Evolutionary conservation across 176 grass and related monocot species (phyloP).

Genomic region (Eleusine indica): DNA sequence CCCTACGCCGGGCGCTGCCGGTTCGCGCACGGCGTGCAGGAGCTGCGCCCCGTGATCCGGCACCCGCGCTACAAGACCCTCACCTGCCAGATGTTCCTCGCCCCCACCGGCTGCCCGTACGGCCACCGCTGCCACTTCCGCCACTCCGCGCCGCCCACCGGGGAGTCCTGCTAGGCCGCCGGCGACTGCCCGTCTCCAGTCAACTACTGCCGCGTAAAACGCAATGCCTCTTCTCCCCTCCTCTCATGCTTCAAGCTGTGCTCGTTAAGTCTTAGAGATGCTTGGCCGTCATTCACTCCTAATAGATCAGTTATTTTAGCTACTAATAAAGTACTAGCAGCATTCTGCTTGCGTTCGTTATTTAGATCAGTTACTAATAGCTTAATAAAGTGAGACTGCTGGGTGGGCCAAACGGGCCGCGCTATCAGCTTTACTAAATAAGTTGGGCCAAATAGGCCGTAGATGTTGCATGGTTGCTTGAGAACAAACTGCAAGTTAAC

Average conservation of each 20-base stretch:
- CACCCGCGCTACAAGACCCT: slow-evolving; percentile 91
- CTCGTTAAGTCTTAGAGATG: background rate
- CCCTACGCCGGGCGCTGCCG: slow-evolving; percentile 66
- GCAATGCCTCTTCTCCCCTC: background rate
- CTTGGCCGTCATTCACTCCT: slow-evolving; percentile 12
- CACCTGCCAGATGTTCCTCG: slow-evolving; percentile 62
- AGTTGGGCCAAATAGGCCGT: slow-evolving; percentile 15
- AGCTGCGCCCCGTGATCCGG: slow-evolving; percentile 80
- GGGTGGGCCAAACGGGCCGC: background rate
- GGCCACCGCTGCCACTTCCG: slow-evolving; percentile 88
- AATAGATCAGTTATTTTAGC: slow-evolving; percentile 8
- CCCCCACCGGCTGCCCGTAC: slow-evolving; percentile 66
- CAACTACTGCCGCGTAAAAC: slow-evolving; percentile 14
- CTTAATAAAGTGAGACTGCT: background rate
- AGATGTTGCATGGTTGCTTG: background rate
- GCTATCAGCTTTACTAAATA: background rate
- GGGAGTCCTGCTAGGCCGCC: slow-evolving; percentile 28
- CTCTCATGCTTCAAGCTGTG: background rate
- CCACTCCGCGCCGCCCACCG: slow-evolving; percentile 38
- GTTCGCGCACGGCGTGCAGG: slow-evolving; percentile 77
- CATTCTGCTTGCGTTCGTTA: background rate
- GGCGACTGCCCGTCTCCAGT: background rate
- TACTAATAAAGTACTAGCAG: background rate
- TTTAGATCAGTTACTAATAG: background rate
- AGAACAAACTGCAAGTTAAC: background rate